Conservation (phyloP, 2,329 filamentous ascomycete genomes). For the Arthrobotrys conoides region DNA sequence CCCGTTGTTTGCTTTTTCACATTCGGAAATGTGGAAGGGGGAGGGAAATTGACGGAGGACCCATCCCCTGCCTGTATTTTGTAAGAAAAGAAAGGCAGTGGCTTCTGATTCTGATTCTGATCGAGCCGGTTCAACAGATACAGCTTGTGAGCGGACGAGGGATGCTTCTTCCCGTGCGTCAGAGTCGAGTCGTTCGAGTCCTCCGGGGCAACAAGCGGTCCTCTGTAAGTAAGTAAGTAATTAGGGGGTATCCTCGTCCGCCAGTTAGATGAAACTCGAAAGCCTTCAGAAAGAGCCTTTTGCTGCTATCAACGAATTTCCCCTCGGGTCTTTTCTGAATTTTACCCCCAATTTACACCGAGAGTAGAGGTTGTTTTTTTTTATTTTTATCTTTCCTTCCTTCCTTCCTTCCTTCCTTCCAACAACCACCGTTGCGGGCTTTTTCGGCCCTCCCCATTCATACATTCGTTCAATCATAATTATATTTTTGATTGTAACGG, state of each 20-base stretch:
- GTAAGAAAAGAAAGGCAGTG: conserved; percentile 51
- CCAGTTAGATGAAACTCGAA: conserved; percentile 59
- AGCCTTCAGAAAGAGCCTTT: conserved; percentile 55
- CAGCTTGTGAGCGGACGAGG: conserved; percentile 54
- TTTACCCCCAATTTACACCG: conserved; percentile 55
- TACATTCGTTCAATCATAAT: conserved; percentile 9
- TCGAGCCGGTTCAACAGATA: conserved; percentile 46
- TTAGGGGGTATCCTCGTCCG: conserved; percentile 53
- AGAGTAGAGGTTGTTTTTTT: conserved; percentile 34
- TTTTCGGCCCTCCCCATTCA: conserved; percentile 42
- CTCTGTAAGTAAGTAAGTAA: too few species aligned
- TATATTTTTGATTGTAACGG: conserved; percentile 54
- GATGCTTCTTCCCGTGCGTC: conserved; percentile 59
- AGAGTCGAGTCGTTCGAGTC: conserved; percentile 29
- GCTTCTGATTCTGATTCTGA: conserved; percentile 61
- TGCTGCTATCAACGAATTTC: conserved; percentile 52
- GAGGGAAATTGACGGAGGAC: conserved; percentile 58
- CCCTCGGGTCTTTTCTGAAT: conserved; percentile 54
- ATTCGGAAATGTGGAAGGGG: conserved; percentile 61
- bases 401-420: conserved; percentile 18
- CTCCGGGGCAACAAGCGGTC: conserved; percentile 52
- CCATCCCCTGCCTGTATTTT: conserved; percentile 54
- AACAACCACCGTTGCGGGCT: conserved; percentile 37
- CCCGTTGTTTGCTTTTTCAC: conserved; percentile 50
- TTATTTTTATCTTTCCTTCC: conserved; percentile 11